A percentile compares a stretch with the other conserved stretches of the same genome.
Conservation (phyloP, 2,329 filamentous ascomycete genomes). For the Cladosporium sp. region DNA sequence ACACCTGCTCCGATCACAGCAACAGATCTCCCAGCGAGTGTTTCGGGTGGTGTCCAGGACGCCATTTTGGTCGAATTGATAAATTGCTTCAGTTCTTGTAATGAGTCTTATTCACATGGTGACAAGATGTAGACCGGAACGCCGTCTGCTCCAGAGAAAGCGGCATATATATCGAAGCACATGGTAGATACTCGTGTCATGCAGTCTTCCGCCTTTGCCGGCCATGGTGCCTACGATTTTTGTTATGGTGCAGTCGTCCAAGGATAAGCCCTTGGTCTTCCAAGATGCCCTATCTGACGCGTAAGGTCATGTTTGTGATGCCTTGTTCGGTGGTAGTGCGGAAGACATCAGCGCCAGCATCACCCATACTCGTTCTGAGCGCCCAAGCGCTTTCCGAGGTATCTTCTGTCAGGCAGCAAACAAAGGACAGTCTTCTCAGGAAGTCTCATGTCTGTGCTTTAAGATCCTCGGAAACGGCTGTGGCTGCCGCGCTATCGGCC, state of each 20-base stretch:
- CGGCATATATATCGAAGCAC: background rate
- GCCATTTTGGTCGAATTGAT: conserved; percentile 54
- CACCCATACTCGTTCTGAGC: background rate
- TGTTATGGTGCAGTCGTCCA: background rate
- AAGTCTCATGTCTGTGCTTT: background rate
- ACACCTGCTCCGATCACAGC: conserved; percentile 59
- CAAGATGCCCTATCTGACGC: background rate
- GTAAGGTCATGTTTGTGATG: background rate
- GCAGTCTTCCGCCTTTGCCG: background rate
- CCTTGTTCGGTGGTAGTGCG: background rate
- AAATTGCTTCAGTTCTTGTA: background rate
- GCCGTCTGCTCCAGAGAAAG: background rate
- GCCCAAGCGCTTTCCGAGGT: background rate
- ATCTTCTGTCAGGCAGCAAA: background rate
- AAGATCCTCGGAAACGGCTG: conserved; percentile 5
- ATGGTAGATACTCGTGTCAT: background rate
- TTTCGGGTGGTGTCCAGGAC: conserved; percentile 82
- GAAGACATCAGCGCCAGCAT: background rate
- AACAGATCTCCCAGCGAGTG: conserved; percentile 95
- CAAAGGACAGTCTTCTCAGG: background rate
- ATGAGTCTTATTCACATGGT: background rate
- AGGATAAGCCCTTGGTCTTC: background rate
- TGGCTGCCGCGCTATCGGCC: background rate
- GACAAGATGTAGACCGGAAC: background rate
- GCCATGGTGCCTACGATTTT: background rate